phyloP scores from a whole-genome alignment of 495 filamentous ascomycete genomes.

The Pyrenula aspistea region DNA sequence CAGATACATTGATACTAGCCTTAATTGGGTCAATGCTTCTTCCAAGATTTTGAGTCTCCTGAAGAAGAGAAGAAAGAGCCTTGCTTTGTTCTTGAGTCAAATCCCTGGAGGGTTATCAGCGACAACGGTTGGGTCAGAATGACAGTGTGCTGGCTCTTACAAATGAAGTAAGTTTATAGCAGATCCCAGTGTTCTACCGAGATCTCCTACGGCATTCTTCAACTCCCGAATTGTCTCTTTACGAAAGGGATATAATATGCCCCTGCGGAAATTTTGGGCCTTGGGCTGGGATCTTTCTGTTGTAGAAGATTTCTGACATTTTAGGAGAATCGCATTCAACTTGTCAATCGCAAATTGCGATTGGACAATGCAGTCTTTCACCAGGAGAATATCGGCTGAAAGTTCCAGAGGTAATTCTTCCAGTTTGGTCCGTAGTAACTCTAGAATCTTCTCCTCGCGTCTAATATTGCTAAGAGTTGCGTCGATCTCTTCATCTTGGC shows the following conservation, averaged over 20 bases:
- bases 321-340: neutral
- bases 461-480: neutral
- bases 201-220: neutral
- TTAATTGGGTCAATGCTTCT: neutral
- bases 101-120: too few species aligned
- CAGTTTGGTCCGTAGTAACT: neutral
- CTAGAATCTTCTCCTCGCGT: neutral
- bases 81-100: too few species aligned
- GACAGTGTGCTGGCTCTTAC: neutral
- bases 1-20: neutral
- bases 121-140: too few species aligned
- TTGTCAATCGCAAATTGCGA: neutral
- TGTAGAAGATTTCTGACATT: neutral
- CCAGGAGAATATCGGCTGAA: neutral
- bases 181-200: neutral
- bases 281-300: neutral
- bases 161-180: neutral
- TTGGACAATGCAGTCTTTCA: neutral
- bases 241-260: neutral
- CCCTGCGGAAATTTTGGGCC: neutral
- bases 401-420: neutral
- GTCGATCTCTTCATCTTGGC: constrained; percentile 5
- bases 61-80: neutral
- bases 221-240: neutral
- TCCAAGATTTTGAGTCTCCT: neutral